phyloP scores from a whole-genome alignment of 148 eudicot genomes.

The Spergularia marina region DNA sequence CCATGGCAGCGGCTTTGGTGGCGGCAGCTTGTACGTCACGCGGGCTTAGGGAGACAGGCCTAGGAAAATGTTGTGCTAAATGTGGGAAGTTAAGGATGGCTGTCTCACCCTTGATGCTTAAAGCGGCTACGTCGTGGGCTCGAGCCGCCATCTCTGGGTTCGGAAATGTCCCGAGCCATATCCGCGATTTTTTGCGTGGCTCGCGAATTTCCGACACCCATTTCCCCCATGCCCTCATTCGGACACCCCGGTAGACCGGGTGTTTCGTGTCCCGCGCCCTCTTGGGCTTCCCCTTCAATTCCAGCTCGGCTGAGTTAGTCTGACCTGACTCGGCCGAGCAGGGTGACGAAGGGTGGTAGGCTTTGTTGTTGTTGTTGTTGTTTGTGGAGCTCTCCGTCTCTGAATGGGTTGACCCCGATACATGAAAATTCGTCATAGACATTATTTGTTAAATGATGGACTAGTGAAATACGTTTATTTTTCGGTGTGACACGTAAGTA shows the following conservation, averaged over 20 bases:
- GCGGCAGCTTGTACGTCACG: conserved; percentile 87
- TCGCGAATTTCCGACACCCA: conserved; percentile 92
- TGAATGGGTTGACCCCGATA: background rate
- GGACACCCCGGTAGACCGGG: conserved; percentile 72
- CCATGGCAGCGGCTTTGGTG: conserved; percentile 78
- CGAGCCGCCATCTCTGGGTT: conserved; percentile 90
- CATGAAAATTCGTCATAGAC: conserved; percentile 16
- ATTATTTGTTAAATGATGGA: background rate
- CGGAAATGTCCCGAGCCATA: conserved; percentile 83
- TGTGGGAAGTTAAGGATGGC: conserved; percentile 85
- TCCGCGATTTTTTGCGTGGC: conserved; percentile 72
- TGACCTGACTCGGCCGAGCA: conserved; percentile 5
- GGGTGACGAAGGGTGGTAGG: background rate
- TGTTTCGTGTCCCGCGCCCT: conserved; percentile 30
- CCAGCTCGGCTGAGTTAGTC: background rate
- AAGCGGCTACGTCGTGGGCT: conserved; percentile 81
- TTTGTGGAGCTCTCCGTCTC: background rate
- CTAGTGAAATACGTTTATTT: background rate
- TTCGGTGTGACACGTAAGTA: background rate
- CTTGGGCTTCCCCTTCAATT: conserved; percentile 10
- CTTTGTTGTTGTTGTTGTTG: background rate
- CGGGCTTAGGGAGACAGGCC: conserved; percentile 55
- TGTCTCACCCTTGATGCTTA: conserved; percentile 63
- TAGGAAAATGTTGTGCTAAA: conserved; percentile 52
- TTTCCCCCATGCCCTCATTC: conserved; percentile 81